Evolutionary conservation across 495 filamentous ascomycete species (phyloP).

Genomic region (Chlorociboria aeruginascens): DNA sequence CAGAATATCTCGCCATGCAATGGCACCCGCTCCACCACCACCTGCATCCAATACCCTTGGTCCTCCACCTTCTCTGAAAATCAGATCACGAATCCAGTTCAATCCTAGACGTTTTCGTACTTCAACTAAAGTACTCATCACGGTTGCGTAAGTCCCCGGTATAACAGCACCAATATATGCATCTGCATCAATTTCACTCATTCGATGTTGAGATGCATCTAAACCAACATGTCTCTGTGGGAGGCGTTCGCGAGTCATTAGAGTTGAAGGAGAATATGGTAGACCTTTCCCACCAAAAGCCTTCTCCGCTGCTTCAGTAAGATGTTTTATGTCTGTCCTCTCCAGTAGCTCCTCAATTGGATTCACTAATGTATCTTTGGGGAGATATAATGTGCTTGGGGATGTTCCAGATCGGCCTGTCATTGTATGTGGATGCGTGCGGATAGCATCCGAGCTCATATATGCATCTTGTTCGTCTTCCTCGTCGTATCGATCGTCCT

Average conservation of each 20-base stretch:
- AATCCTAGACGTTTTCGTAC: constrained; percentile 72
- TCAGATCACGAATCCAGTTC: constrained; percentile 60
- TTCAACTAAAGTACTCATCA: constrained; percentile 66
- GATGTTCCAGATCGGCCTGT: constrained; percentile 51
- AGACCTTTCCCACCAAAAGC: constrained; percentile 64
- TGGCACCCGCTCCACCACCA: constrained; percentile 66
- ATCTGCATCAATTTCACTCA: constrained; percentile 84
- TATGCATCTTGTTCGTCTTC: constrained; percentile 23
- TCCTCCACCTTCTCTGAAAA: constrained; percentile 46
- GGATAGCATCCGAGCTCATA: constrained; percentile 23
- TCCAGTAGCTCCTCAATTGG: constrained; percentile 55
- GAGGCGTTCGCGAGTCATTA: constrained; percentile 29
- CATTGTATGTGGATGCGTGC: constrained; percentile 54
- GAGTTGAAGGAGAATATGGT: constrained; percentile 57
- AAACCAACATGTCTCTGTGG: constrained; percentile 60
- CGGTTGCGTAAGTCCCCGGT: constrained; percentile 67
- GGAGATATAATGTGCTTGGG: constrained; percentile 61
- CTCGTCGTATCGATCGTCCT: constrained; percentile 28
- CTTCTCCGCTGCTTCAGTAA: constrained; percentile 52
- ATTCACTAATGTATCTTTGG: constrained; percentile 49
- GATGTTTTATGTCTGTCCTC: constrained; percentile 57
- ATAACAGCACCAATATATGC: constrained; percentile 66
- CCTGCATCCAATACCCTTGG: constrained; percentile 79
- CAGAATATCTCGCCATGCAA: constrained; percentile 77
- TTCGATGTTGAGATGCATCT: constrained; percentile 53